phyloP scores from a whole-genome alignment of 345 rosid genomes.

The Salix dunnii region DNA sequence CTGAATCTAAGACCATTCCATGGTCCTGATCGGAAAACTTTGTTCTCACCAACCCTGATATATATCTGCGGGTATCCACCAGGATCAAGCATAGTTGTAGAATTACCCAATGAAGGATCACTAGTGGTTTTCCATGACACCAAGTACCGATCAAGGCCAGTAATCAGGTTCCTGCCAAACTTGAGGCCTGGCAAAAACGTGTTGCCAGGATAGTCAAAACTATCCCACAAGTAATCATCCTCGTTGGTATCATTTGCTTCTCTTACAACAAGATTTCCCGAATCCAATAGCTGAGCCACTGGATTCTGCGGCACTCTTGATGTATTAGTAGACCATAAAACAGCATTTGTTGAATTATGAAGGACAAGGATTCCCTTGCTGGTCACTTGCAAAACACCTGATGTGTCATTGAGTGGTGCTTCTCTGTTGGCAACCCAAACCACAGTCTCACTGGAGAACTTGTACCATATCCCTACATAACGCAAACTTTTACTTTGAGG shows the following conservation, averaged over 20 bases:
- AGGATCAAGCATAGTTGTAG: conserved; percentile 17
- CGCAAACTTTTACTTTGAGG: conserved; percentile 6
- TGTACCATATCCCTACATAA: conserved; percentile 36
- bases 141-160: not conserved
- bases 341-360: not conserved
- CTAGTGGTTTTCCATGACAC: conserved; percentile 18
- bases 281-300: conserved; percentile 25
- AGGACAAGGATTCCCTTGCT: conserved; percentile 11
- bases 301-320: conserved; percentile 1
- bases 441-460: conserved; percentile 8
- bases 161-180: conserved; percentile 10
- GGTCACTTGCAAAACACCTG: conserved; percentile 17
- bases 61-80: conserved; percentile 25
- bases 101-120: conserved; percentile 31
- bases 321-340: conserved; percentile 3
- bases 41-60: not conserved
- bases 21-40: conserved; percentile 18
- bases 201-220: conserved; percentile 10
- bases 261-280: conserved; percentile 29
- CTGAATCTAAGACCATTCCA: conserved; percentile 37
- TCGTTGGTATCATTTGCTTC: conserved; percentile 3
- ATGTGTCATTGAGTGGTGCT: conserved; percentile 10
- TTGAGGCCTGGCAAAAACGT: conserved; percentile 11
- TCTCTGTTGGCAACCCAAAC: conserved; percentile 37
- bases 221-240: conserved; percentile 18